Conservation (phyloP, 1,284 basidiomycete genomes). For the Cutaneotrichosporon mucoides region DNA sequence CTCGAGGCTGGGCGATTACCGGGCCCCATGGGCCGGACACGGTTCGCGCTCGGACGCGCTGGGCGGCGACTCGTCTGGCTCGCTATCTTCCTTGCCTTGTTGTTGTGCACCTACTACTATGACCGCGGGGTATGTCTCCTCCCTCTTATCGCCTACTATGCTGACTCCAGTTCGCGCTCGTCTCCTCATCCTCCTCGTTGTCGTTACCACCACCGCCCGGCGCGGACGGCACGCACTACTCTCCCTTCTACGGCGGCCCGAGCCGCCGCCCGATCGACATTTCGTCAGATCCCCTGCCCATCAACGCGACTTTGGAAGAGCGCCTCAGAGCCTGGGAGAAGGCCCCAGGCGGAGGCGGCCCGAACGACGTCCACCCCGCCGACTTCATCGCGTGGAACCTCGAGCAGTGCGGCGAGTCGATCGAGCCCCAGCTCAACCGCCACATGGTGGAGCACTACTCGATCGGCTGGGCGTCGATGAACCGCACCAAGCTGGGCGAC, state of each 20-base stretch:
- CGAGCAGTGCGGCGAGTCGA: constrained; percentile 40
- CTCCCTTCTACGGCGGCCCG: constrained; percentile 16
- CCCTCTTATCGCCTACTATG: too few species aligned
- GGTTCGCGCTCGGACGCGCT: too few species aligned
- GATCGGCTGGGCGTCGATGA: constrained; percentile 45
- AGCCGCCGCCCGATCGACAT: constrained; percentile 38
- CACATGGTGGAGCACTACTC: constrained; percentile 45
- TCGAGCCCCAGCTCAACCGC: constrained; percentile 44
- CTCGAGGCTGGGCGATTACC: too few species aligned
- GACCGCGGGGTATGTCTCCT: too few species aligned
- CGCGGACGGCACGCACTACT: constrained; percentile 2
- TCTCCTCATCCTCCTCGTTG: too few species aligned
- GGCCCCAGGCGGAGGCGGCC: constrained; percentile 47
- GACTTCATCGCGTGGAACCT: constrained; percentile 47
- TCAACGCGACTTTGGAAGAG: constrained; percentile 44
- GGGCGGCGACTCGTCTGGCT: too few species aligned
- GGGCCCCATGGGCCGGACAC: too few species aligned
- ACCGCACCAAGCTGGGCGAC: constrained; percentile 35
- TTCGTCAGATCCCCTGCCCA: constrained; percentile 44
- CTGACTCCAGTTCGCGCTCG: too few species aligned
- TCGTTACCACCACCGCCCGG: too few species aligned
- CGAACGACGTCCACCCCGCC: constrained; percentile 45
- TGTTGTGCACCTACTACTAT: too few species aligned
- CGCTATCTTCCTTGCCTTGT: too few species aligned
- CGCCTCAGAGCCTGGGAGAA: constrained; percentile 49